Evolutionary conservation across 2,329 filamentous ascomycete species (phyloP).

Genomic region (Hymenoscyphus occultus): DNA sequence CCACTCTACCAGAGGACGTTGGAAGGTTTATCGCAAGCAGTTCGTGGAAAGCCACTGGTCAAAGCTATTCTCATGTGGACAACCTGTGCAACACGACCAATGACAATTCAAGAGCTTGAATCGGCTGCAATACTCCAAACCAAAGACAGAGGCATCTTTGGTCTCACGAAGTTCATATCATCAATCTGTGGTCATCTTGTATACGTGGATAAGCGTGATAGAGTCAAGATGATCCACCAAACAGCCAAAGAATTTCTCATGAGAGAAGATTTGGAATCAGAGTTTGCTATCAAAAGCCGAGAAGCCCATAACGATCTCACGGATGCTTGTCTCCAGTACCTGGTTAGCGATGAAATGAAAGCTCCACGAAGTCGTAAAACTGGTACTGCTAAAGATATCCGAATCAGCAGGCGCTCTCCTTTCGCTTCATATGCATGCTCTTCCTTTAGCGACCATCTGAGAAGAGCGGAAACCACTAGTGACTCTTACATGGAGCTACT

Average conservation of each 20-base stretch:
- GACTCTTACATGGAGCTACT: constrained; percentile 23
- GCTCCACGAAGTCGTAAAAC: no score
- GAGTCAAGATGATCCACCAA: constrained; percentile 37
- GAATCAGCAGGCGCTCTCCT: background rate
- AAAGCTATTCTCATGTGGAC: background rate
- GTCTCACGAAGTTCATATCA: constrained; percentile 13
- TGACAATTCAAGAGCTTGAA: constrained; percentile 30
- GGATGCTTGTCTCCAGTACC: constrained; percentile 29
- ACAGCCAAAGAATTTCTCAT: constrained; percentile 33
- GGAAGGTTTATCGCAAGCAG: background rate
- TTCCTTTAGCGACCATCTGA: constrained; percentile 34
- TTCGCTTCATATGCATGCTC: constrained; percentile 29
- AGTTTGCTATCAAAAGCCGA: constrained; percentile 28
- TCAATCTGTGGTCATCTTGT: constrained; percentile 35
- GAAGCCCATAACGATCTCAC: constrained; percentile 31
- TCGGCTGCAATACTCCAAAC: constrained; percentile 34
- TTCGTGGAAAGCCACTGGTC: background rate
- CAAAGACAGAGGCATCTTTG: constrained; percentile 26
- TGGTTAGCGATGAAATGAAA: constrained; percentile 13
- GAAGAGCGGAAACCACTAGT: constrained; percentile 15
- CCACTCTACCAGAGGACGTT: background rate
- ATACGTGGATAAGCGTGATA: constrained; percentile 23
- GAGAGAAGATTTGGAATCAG: constrained; percentile 17
- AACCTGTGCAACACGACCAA: background rate
- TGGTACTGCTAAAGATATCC: no score